These are phyloP conservation scores for Rhexocercosporidium sp. DNA, from an alignment of 2,329 filamentous ascomycete species.

Conservation along the genomic window DNA sequence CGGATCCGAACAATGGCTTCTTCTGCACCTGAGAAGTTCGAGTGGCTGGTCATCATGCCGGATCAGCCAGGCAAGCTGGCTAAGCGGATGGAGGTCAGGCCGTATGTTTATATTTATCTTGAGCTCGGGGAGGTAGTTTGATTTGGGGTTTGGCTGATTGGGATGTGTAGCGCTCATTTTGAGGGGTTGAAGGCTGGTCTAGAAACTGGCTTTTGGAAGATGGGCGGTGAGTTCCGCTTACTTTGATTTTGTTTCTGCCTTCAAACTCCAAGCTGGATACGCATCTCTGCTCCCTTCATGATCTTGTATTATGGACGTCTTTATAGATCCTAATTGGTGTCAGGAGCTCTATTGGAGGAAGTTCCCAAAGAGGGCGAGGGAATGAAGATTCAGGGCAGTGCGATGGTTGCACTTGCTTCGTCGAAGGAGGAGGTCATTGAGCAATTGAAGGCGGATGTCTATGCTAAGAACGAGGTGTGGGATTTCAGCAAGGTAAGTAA, in stretches of 20 bases:
- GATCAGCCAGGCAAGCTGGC: slow-evolving; percentile 65
- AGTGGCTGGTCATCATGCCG: slow-evolving; percentile 73
- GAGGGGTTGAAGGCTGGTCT: slow-evolving; percentile 55
- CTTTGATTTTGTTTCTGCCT: neutral
- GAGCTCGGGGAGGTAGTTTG: no score
- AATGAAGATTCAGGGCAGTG: slow-evolving; percentile 56
- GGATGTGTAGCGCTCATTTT: slow-evolving; percentile 35
- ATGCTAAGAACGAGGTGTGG: slow-evolving; percentile 76
- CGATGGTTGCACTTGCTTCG: slow-evolving; percentile 62
- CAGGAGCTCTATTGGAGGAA: slow-evolving; percentile 70
- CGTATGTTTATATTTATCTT: slow-evolving; percentile 58
- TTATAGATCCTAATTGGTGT: neutral
- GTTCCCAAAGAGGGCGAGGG: slow-evolving; percentile 66
- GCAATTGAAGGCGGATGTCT: slow-evolving; percentile 73
- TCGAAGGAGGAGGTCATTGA: slow-evolving; percentile 73
- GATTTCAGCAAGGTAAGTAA: slow-evolving; percentile 68
- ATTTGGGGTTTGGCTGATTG: neutral
- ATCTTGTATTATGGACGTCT: neutral
- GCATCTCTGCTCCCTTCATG: neutral
- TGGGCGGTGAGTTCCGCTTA: slow-evolving; percentile 51
- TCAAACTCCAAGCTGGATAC: neutral
- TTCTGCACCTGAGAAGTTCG: slow-evolving; percentile 48
- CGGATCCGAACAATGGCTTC: slow-evolving; percentile 18
- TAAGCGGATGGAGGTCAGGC: slow-evolving; percentile 66
- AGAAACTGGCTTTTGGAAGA: slow-evolving; percentile 62